Percentiles rank a stretch among this genome's conserved stretches.
Conservation (phyloP, 148 eudicot species). For the Silene latifolia region DNA sequence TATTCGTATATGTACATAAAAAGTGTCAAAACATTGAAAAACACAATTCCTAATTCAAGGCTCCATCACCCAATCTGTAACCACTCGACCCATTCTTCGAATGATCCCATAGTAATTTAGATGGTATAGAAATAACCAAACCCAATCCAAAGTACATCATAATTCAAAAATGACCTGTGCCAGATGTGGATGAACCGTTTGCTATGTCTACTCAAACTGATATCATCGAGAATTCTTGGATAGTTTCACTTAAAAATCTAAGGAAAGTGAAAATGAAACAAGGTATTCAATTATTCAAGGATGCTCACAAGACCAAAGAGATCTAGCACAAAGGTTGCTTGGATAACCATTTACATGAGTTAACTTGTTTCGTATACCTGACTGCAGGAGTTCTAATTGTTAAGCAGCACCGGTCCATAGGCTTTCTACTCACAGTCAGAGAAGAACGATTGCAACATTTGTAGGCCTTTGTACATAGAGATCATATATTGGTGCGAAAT, state of each 20-base stretch:
- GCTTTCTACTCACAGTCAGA: background rate
- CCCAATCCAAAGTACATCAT: no score
- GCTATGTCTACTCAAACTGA: background rate
- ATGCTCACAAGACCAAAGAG: background rate
- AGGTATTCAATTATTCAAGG: background rate
- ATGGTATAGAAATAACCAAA: no score
- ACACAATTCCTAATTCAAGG: no score
- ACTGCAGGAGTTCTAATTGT: constrained; percentile 9
- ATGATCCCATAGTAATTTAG: no score
- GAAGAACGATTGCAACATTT: background rate
- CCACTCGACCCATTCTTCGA: no score
- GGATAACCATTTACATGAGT: background rate
- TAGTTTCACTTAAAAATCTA: background rate
- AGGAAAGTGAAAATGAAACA: background rate
- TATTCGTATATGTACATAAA: no score
- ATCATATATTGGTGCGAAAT: background rate
- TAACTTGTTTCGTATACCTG: background rate
- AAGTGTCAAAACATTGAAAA: no score
- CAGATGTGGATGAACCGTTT: no score
- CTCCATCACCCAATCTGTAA: no score
- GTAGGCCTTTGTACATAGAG: constrained; percentile 23
- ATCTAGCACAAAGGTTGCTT: background rate
- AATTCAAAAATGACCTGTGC: no score
- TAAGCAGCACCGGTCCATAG: background rate
- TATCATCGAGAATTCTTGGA: background rate